These are phyloP conservation scores for Chlorella vulgaris DNA, from an alignment of 139 green algal genomes.

Conservation along the genomic window DNA sequence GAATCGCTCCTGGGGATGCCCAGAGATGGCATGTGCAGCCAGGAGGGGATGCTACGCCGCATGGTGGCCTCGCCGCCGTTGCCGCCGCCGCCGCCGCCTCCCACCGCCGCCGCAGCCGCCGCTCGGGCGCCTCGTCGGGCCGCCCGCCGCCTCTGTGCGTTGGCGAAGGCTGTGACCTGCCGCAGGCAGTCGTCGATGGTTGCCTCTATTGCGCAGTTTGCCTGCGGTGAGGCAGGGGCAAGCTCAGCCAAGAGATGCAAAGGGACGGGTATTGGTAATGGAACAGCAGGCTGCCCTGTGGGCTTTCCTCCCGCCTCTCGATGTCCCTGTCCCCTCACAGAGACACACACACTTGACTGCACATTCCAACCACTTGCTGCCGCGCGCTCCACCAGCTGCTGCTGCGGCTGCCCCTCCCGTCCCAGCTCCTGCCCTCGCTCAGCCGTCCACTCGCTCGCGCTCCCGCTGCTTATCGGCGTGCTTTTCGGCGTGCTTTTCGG, in stretches of 20 bases:
- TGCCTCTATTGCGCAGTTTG: constrained; percentile 91
- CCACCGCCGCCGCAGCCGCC: background rate
- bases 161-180: constrained; percentile 74
- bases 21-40: constrained; percentile 50
- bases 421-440: too few species aligned
- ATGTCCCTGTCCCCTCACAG: too few species aligned
- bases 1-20: constrained; percentile 14
- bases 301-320: too few species aligned
- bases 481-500: too few species aligned
- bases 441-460: too few species aligned
- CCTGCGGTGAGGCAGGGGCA: constrained; percentile 85
- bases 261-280: too few species aligned
- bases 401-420: background rate
- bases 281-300: too few species aligned
- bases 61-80: background rate
- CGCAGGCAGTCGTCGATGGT: constrained; percentile 85
- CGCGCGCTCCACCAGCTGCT: too few species aligned
- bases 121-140: background rate
- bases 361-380: too few species aligned
- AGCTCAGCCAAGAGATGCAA: too few species aligned
- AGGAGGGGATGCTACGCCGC: constrained; percentile 55
- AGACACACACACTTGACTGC: too few species aligned
- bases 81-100: constrained; percentile 1
- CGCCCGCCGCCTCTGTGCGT: background rate
- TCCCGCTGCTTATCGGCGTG: too few species aligned